These are phyloP conservation scores for Sporothrix pseudoabietina DNA, from an alignment of 2,329 filamentous ascomycete genomes.

Conservation along the genomic window DNA sequence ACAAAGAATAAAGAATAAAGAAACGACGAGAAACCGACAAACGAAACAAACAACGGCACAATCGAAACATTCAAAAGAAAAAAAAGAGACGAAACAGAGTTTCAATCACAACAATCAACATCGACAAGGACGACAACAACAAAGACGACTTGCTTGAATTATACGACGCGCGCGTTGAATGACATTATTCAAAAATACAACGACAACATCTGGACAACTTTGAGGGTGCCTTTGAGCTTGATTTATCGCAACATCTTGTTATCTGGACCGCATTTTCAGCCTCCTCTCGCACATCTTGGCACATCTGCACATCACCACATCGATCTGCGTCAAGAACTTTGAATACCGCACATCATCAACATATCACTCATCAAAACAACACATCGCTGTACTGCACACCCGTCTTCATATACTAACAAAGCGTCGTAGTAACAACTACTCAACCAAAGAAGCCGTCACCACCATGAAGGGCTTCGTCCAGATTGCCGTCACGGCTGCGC, in stretches of 20 bases:
- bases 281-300: too few species aligned
- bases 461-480: slow-evolving; percentile 56
- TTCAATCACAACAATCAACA: slow-evolving; percentile 1
- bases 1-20: not conserved
- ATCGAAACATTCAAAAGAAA: not conserved
- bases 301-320: not conserved
- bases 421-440: not conserved
- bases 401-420: slow-evolving; percentile 1
- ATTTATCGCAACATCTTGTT: not conserved
- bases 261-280: not conserved
- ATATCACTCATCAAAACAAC: not conserved
- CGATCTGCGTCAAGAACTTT: slow-evolving; percentile 15
- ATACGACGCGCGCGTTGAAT: not conserved
- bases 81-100: not conserved
- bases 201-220: not conserved
- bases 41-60: not conserved
- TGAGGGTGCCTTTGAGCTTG: not conserved
- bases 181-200: not conserved
- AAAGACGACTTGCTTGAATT: not conserved
- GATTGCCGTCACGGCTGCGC: slow-evolving; percentile 55
- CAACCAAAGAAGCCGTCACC: not conserved
- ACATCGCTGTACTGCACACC: not conserved
- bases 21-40: not conserved
- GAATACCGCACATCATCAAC: slow-evolving; percentile 1
- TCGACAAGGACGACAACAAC: not conserved